Conservation (phyloP, 2,329 filamentous ascomycete species). For the Chaetomiaceae sp. region DNA sequence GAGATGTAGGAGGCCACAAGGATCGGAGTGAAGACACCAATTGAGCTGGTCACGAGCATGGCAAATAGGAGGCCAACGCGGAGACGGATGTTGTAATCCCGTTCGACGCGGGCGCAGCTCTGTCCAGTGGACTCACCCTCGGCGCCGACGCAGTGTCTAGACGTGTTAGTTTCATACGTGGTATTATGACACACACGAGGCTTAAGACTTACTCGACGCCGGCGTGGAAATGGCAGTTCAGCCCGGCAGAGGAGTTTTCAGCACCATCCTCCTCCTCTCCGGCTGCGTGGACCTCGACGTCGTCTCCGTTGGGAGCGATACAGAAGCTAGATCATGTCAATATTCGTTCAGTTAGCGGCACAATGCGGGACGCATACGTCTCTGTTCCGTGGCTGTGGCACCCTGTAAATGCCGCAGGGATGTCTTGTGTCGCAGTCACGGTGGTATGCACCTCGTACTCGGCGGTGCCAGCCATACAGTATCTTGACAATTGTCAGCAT, state of each 20-base stretch:
- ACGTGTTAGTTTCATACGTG: conserved; percentile 20
- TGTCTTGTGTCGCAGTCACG: conserved; percentile 50
- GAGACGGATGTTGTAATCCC: conserved; percentile 63
- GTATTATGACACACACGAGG: neutral
- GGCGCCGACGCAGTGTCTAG: conserved; percentile 55
- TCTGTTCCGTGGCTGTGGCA: conserved; percentile 60
- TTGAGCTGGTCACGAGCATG: conserved; percentile 61
- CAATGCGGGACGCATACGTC: conserved; percentile 41
- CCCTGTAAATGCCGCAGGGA: conserved; percentile 58
- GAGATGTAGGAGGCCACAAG: conserved; percentile 56
- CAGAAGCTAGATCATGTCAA: conserved; percentile 12
- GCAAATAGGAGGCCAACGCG: conserved; percentile 70
- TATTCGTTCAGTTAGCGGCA: too few relatives aligned
- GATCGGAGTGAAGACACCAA: conserved; percentile 66
- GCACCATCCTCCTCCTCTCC: conserved; percentile 9
- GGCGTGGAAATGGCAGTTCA: conserved; percentile 68
- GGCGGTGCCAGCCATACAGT: conserved; percentile 41
- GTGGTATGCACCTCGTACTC: conserved; percentile 44
- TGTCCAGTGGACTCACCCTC: conserved; percentile 32
- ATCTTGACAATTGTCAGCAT: conserved; percentile 30
- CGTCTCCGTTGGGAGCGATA: conserved; percentile 13
- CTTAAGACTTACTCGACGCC: conserved; percentile 61
- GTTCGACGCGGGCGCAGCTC: conserved; percentile 43
- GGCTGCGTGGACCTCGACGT: conserved; percentile 17
- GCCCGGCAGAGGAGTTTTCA: conserved; percentile 14